These are phyloP conservation scores for Nothopassalora personata DNA, from an alignment of 2,329 filamentous ascomycete species.

Conservation along the genomic window DNA sequence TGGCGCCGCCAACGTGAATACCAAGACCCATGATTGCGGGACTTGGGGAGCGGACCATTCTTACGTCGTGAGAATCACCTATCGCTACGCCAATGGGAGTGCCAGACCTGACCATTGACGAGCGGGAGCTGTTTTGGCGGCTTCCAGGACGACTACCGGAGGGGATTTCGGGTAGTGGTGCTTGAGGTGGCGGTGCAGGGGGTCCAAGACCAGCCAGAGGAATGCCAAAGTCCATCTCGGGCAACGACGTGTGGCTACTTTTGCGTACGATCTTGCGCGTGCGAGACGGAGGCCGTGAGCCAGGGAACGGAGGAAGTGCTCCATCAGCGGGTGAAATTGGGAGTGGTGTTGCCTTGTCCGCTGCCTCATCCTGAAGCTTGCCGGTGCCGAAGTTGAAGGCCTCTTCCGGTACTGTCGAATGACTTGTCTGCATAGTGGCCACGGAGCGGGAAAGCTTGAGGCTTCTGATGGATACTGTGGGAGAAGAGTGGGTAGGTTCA, in stretches of 20 bases:
- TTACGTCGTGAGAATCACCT: slow-evolving; percentile 2
- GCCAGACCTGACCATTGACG: slow-evolving; percentile 5
- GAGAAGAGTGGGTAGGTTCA: slow-evolving; percentile 20
- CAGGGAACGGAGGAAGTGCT: background rate
- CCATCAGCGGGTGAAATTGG: background rate
- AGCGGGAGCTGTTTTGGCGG: background rate
- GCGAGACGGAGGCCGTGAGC: slow-evolving; percentile 25
- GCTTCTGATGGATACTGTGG: slow-evolving; percentile 28
- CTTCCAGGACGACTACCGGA: slow-evolving; percentile 9
- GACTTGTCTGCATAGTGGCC: slow-evolving; percentile 10
- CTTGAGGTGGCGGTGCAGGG: slow-evolving; percentile 42
- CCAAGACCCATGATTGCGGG: slow-evolving; percentile 3
- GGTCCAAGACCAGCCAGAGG: slow-evolving; percentile 40
- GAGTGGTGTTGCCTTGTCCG: slow-evolving; percentile 16
- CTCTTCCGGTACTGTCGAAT: background rate
- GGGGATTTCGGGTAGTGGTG: slow-evolving; percentile 37
- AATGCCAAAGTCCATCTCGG: slow-evolving; percentile 32
- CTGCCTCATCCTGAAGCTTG: slow-evolving; percentile 10
- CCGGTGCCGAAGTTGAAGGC: slow-evolving; percentile 8
- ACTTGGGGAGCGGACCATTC: background rate
- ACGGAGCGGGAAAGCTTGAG: slow-evolving; percentile 28
- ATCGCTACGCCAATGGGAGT: slow-evolving; percentile 17
- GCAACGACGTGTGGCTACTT: slow-evolving; percentile 23
- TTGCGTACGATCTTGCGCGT: slow-evolving; percentile 1
- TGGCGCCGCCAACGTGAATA: slow-evolving; percentile 3